A percentile compares a stretch with the other conserved stretches of the same genome.
These are phyloP conservation scores for Eucalyptus decipiens DNA, from an alignment of 345 rosid species.

Conservation along the genomic window DNA sequence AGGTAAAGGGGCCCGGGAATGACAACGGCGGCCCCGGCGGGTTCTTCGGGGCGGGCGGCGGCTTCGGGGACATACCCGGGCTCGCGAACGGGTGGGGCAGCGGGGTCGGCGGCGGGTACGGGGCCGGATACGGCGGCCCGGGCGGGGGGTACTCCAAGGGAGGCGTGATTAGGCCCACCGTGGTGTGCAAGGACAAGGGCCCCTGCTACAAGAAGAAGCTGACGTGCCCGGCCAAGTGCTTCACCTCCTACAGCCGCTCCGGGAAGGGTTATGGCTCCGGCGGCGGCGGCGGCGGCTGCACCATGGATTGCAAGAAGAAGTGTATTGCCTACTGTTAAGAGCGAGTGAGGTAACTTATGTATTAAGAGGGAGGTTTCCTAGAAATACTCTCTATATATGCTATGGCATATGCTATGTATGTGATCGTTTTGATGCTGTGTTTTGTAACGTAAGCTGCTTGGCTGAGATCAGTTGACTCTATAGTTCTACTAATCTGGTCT, in stretches of 20 bases:
- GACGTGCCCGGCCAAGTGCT: slow-evolving; percentile 92
- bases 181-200: slow-evolving; percentile 69
- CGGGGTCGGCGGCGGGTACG: neutral
- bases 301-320: slow-evolving; percentile 91
- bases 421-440: neutral
- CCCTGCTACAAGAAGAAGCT: slow-evolving; percentile 79
- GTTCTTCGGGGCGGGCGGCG: neutral
- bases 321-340: slow-evolving; percentile 75
- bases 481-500: neutral
- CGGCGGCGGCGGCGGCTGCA: slow-evolving; percentile 96
- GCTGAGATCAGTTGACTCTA: neutral
- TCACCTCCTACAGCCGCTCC: slow-evolving; percentile 69
- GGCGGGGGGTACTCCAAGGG: slow-evolving; percentile 55
- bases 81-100: neutral
- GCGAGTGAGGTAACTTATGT: neutral
- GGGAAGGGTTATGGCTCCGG: slow-evolving; percentile 93
- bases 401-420: neutral
- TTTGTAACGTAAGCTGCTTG: neutral
- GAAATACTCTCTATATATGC: neutral
- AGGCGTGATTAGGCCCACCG: slow-evolving; percentile 47
- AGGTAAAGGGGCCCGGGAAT: neutral
- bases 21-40: neutral
- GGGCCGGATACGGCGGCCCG: slow-evolving; percentile 2
- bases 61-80: neutral
- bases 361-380: neutral